phyloP scores from a whole-genome alignment of 805 yeast genomes.

The Lachancea mirantina region DNA sequence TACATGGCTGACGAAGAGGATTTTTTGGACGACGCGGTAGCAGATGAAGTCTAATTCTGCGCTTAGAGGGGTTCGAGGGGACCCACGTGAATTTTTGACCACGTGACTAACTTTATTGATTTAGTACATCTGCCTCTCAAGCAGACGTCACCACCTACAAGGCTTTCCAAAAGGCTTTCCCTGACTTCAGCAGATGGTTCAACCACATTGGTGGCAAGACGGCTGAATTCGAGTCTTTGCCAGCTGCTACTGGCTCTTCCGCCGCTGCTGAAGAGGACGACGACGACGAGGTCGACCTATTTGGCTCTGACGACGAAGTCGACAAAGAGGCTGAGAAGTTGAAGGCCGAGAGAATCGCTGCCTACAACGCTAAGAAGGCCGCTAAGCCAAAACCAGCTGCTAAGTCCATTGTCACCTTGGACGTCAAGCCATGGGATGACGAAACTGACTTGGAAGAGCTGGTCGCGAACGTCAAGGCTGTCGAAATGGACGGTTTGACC shows the following conservation, averaged over 20 bases:
- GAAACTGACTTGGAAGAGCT: constrained; percentile 92
- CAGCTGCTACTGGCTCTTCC: constrained; percentile 57
- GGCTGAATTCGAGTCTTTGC: constrained; percentile 73
- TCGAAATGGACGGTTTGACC: constrained; percentile 84
- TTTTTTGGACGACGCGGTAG: too few species aligned
- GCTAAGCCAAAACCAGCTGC: constrained; percentile 98
- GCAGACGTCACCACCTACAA: constrained; percentile 92
- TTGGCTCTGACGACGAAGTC: constrained; percentile 90
- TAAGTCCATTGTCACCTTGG: constrained; percentile 92
- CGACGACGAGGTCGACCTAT: constrained; percentile 75
- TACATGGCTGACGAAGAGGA: constrained; percentile 13
- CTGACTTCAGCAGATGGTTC: constrained; percentile 96
- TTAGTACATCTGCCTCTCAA: constrained; percentile 84
- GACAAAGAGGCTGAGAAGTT: constrained; percentile 96
- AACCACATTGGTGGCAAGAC: constrained; percentile 94
- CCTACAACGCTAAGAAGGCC: constrained; percentile 95
- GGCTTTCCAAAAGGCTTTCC: constrained; percentile 88
- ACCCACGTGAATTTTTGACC: too few species aligned
- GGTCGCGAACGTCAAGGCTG: constrained; percentile 76
- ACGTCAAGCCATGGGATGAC: constrained; percentile 99
- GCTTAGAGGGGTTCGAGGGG: too few species aligned
- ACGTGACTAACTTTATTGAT: too few species aligned
- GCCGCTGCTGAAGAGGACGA: constrained; percentile 76
- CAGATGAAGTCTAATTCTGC: too few species aligned
- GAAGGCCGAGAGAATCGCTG: constrained; percentile 97